Percentiles rank a stretch among this genome's conserved stretches.
Evolutionary conservation across 2,329 filamentous ascomycete species (phyloP).

Genomic region (Talaromyces sp.): DNA sequence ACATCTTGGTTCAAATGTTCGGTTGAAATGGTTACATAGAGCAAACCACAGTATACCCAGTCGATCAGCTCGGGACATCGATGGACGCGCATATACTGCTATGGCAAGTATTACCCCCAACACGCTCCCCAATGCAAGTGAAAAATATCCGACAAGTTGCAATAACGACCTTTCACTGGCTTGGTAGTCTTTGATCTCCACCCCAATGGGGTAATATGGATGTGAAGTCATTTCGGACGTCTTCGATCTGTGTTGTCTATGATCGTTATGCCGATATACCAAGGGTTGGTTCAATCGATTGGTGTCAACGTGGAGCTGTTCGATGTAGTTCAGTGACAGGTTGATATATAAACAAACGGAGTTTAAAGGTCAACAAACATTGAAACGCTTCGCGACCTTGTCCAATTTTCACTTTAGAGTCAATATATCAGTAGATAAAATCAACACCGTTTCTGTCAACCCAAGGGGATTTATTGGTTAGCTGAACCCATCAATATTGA

Average conservation of each 20-base stretch:
- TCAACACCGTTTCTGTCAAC: too few species aligned
- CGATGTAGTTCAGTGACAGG: background rate
- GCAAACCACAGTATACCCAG: slow-evolving; percentile 68
- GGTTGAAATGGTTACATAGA: slow-evolving; percentile 49
- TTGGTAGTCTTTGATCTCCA: slow-evolving; percentile 57
- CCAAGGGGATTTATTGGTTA: too few species aligned
- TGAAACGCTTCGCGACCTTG: too few species aligned
- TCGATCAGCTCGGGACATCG: slow-evolving; percentile 51
- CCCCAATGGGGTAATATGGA: slow-evolving; percentile 66
- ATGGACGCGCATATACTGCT: slow-evolving; percentile 49
- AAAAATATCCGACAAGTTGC: slow-evolving; percentile 57
- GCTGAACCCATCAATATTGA: too few species aligned
- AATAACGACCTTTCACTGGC: slow-evolving; percentile 60
- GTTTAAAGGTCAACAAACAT: too few species aligned
- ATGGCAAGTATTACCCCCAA: slow-evolving; percentile 53
- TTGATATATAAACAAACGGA: too few species aligned
- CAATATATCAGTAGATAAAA: too few species aligned
- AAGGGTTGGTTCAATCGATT: background rate
- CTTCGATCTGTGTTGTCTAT: too few species aligned
- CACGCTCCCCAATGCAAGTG: slow-evolving; percentile 50
- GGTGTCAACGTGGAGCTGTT: background rate
- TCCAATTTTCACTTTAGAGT: too few species aligned
- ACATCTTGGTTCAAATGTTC: background rate
- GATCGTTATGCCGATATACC: too few species aligned
- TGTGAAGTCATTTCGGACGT: slow-evolving; percentile 36